Base-by-base conservation (phyloP, 1,284 basidiomycete genomes). In the Ustanciosporium gigantosporum region DNA sequence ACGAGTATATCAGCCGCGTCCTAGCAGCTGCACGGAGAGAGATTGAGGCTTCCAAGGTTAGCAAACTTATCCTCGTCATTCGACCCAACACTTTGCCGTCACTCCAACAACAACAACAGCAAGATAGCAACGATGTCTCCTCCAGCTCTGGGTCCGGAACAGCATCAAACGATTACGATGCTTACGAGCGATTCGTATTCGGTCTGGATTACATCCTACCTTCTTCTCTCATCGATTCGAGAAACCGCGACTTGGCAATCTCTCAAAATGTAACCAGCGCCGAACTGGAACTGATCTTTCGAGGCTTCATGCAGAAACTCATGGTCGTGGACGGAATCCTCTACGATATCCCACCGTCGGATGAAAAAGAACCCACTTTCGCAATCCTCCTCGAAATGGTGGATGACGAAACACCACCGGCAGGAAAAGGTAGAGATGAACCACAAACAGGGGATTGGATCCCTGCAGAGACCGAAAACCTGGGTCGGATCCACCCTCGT, bases 221-320 rank as follows among this genome's bases (percentile, higher is more conserved):
- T n/a, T 86, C 89, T 59, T 84, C 82, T 47, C 84, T 89, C 80
- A 83, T 89, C 34, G 81, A 88, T 40, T 83, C 87, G 34, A 85
- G 88, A 24, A 72, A 75, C 62, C 66, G 72, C 60, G 79, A 74
- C 81, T 25, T 53, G 45, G 79, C 81, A 34, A 84, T 90, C 8
- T 83, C 87, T 56, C 83, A 84, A 43, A 86, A 86, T 8, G 85
- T 90, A 80, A 82, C 85, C 1, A 78, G 84, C 1, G 78, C 79
- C 2, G 82, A 85, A 14, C 83, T 94, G 11, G 84, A 85, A 24
- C 85, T 88, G 67, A 87, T 89, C 69, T 87, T 94, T 61, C 85
- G 90, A 11, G 88, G 87, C 2, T 91, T 93, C 72, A 82, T 95
- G 42, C 83, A 91, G 66, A 91, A 91, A 73, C 82, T 95, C 25